Evolutionary conservation across 2,329 filamentous ascomycete species (phyloP).

Genomic region (Cyphellophora attinorum): DNA sequence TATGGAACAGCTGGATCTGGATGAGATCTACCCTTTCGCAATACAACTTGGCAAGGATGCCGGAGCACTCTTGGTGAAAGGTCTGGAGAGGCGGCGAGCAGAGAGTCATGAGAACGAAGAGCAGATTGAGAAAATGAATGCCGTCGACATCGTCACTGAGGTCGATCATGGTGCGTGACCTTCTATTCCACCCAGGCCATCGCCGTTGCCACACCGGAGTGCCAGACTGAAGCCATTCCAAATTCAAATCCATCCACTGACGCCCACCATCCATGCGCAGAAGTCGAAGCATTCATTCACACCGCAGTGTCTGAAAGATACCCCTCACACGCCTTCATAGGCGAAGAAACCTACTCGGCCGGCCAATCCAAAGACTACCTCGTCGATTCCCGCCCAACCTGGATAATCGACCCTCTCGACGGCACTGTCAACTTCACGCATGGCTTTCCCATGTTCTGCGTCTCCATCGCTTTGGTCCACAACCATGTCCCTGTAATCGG

Average conservation of each 20-base stretch:
- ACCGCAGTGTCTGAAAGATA: slow-evolving; percentile 49
- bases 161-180: slow-evolving; percentile 55
- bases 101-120: slow-evolving; percentile 11
- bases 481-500: slow-evolving; percentile 54
- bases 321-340: slow-evolving; percentile 63
- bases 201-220: background rate
- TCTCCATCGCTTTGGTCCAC: slow-evolving; percentile 62
- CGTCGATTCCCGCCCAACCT: slow-evolving; percentile 55
- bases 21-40: slow-evolving; percentile 61
- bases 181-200: too few species aligned
- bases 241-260: too few species aligned
- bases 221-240: too few species aligned
- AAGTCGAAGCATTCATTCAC: slow-evolving; percentile 64
- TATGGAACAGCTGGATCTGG: too few species aligned
- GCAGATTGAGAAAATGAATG: slow-evolving; percentile 58
- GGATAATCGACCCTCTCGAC: slow-evolving; percentile 69
- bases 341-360: slow-evolving; percentile 67
- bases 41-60: slow-evolving; percentile 61
- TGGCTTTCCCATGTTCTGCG: slow-evolving; percentile 72
- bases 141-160: slow-evolving; percentile 69
- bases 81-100: slow-evolving; percentile 47
- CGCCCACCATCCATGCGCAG: slow-evolving; percentile 29
- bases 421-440: slow-evolving; percentile 76
- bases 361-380: slow-evolving; percentile 59
- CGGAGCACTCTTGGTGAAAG: slow-evolving; percentile 56